These are phyloP conservation scores for Colletotrichum melonis DNA, from an alignment of 2,329 filamentous ascomycete species.

Conservation along the genomic window DNA sequence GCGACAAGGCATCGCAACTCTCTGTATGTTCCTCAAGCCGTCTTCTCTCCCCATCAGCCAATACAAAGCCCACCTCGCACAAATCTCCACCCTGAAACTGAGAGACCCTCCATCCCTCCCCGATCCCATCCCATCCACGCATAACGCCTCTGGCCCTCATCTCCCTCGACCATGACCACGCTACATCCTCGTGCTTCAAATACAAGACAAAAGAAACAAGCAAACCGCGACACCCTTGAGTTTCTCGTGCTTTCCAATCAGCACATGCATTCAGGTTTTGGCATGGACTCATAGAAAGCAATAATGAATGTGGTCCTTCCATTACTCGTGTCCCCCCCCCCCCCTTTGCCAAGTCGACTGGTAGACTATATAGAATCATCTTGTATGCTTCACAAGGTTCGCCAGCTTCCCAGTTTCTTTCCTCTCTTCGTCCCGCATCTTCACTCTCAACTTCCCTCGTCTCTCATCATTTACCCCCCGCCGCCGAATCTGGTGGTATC, in stretches of 20 bases:
- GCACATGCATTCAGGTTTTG: not conserved
- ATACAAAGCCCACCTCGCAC: not conserved
- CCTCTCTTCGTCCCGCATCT: not conserved
- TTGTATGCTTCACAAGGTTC: not conserved
- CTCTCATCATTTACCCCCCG: not conserved
- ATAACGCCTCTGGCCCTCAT: not conserved
- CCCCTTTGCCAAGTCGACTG: not conserved
- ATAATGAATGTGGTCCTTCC: not conserved
- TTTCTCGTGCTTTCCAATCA: too few relatives aligned
- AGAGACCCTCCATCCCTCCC: too few relatives aligned
- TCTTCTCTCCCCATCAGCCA: not conserved
- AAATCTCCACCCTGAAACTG: not conserved
- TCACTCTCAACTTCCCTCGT: too few relatives aligned
- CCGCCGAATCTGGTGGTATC: not conserved
- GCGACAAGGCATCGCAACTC: too few relatives aligned
- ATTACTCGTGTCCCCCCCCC: not conserved
- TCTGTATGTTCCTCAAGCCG: too few relatives aligned
- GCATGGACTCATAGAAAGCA: not conserved
- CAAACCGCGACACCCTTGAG: not conserved
- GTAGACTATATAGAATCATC: not conserved
- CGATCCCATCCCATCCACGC: too few relatives aligned
- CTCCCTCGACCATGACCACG: not conserved
- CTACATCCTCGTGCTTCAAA: not conserved
- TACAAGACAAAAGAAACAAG: not conserved
- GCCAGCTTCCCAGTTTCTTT: not conserved